Evolutionary conservation across 225 moss, liverwort and hornwort species (phyloP).

Genomic region (Takakia lepidozioides): DNA sequence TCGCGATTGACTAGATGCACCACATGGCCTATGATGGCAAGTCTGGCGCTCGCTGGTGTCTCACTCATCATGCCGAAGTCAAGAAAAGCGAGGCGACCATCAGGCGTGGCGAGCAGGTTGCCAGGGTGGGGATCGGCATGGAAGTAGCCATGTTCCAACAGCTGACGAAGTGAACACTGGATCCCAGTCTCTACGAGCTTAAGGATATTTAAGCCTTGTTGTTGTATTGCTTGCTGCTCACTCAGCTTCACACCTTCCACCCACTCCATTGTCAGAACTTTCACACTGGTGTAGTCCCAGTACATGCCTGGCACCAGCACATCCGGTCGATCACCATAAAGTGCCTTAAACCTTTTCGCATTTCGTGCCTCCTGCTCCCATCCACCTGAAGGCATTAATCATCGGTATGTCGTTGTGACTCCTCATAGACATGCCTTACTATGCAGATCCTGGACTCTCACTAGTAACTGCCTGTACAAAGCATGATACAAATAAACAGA

Average conservation of each 20-base stretch:
- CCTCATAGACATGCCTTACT: no score
- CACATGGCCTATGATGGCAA: slow-evolving; percentile 92
- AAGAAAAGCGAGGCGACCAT: slow-evolving; percentile 88
- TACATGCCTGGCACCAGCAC: slow-evolving; percentile 60
- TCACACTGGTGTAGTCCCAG: slow-evolving; percentile 69
- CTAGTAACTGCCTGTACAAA: no score
- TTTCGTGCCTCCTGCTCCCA: slow-evolving; percentile 78
- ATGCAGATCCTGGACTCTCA: no score
- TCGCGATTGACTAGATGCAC: slow-evolving; percentile 96
- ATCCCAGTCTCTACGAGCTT: slow-evolving; percentile 90
- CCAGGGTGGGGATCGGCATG: slow-evolving; percentile 96
- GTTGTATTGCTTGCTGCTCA: slow-evolving; percentile 62
- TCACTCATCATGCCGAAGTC: slow-evolving; percentile 99
- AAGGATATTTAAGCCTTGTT: slow-evolving; percentile 85
- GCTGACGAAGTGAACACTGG: slow-evolving; percentile 89
- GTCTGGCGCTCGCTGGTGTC: slow-evolving; percentile 78
- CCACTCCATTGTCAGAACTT: slow-evolving; percentile 98
- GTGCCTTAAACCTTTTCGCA: slow-evolving; percentile 66
- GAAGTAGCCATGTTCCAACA: slow-evolving; percentile 89
- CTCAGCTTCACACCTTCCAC: slow-evolving; percentile 84
- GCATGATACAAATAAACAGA: no score
- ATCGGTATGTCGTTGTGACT: no score
- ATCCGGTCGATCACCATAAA: slow-evolving; percentile 85
- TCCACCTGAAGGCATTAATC: no score
- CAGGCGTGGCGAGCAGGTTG: slow-evolving; percentile 94